Evolutionary conservation across 116 monocot species (phyloP).

Genomic region (Papilionanthe hybrid): DNA sequence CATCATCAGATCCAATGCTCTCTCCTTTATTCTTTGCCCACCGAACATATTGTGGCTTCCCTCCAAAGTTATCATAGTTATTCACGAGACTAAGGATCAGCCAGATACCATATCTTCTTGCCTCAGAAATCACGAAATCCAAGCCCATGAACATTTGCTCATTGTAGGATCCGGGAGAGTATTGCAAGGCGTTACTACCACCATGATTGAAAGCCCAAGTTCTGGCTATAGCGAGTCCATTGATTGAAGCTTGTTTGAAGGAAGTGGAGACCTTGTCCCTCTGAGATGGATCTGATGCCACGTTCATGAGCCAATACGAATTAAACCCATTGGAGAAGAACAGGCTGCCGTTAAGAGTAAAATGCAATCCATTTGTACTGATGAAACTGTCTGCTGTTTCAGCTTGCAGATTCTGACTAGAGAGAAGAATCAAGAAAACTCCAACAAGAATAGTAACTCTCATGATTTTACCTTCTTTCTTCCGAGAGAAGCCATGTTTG

Average conservation of each 20-base stretch:
- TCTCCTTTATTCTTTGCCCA: too few species aligned
- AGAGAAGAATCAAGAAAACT: too few species aligned
- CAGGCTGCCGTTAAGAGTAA: conserved; percentile 50
- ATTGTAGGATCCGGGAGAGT: conserved; percentile 78
- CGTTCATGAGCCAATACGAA: conserved; percentile 81
- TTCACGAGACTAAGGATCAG: too few species aligned
- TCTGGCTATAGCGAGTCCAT: conserved; percentile 64
- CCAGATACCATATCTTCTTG: too few species aligned
- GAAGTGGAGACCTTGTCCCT: conserved; percentile 58
- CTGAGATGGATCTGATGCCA: conserved; percentile 58
- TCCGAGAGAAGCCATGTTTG: too few species aligned
- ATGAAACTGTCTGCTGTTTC: conserved; percentile 38
- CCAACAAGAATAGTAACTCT: too few species aligned
- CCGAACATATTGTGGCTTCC: too few species aligned
- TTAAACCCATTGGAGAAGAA: conserved; percentile 89
- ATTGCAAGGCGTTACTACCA: conserved; percentile 52
- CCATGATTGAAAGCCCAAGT: conserved; percentile 93
- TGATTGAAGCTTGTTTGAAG: conserved; percentile 42
- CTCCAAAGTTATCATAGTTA: too few species aligned
- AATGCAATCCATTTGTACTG: conserved; percentile 42
- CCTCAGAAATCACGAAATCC: too few species aligned
- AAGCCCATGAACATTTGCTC: too few species aligned
- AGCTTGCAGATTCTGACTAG: conserved; percentile 10
- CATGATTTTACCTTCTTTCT: too few species aligned
- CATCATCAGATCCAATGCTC: too few species aligned